These are phyloP conservation scores for Carex scoparia DNA, from an alignment of 176 grass and related monocot species.

Conservation along the genomic window DNA sequence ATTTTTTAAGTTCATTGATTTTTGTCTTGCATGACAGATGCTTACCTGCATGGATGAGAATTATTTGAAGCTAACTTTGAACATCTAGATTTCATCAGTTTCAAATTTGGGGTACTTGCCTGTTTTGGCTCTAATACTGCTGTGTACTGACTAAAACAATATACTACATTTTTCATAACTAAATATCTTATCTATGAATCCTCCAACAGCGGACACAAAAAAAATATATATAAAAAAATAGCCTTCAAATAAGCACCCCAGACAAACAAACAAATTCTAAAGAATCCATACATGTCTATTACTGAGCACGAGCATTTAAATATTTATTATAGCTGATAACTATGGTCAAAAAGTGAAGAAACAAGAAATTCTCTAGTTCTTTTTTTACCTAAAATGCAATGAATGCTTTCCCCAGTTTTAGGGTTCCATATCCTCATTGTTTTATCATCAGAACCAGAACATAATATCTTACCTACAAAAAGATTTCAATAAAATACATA, in stretches of 20 bases:
- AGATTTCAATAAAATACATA: conserved; percentile 1
- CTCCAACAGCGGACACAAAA: background rate
- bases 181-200: background rate
- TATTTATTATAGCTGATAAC: background rate
- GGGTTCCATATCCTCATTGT: conserved; percentile 94
- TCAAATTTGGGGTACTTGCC: background rate
- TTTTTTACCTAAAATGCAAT: conserved; percentile 68
- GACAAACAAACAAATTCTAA: background rate
- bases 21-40: background rate
- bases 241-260: background rate
- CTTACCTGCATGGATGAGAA: background rate
- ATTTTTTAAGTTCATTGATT: background rate
- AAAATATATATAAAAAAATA: background rate
- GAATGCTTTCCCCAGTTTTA: conserved; percentile 48
- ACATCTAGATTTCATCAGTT: background rate
- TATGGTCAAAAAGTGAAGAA: background rate
- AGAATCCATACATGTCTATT: background rate
- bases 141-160: background rate
- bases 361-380: background rate
- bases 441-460: conserved; percentile 77
- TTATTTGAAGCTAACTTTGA: conserved; percentile 3
- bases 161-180: background rate
- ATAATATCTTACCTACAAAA: conserved; percentile 77
- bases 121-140: background rate
- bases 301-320: background rate